Base-by-base conservation (phyloP, 768 basidiomycete genomes). In the Trametes villosa region DNA sequence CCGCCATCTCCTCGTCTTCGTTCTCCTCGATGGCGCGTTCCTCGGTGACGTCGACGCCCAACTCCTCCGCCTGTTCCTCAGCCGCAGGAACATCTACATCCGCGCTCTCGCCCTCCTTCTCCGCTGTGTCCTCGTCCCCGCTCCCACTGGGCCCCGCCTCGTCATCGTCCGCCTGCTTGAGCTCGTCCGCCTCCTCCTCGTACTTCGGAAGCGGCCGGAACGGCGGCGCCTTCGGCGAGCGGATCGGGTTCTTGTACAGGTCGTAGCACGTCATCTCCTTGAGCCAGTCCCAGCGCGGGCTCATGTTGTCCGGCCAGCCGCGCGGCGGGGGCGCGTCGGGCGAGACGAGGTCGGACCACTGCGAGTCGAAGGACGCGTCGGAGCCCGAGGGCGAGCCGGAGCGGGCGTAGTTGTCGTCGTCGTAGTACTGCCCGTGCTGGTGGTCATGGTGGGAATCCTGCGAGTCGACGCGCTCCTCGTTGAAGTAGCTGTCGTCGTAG, bases 201-300 rank as follows among this genome's bases (percentile, higher is more conserved):
- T 40, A 9, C 36, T 17, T 30, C 24, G 4, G 17, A 27, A 15
- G 18, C 40, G 24, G 6, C 9, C 42, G n/a, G 9, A n/a, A 9
- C 42, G 9, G 4, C 42, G 42, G 42, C 45, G 17, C 30, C 52
- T 24, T 70, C 72, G 42, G 62, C n/a, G n/a, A n/a, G 64, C 11
- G 70, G 71, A 9, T 68, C 73, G 12, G 74, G 75, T 27, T 74
- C 57, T 38, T 70, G 72, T 18, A 30, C 48, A n/a, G 8, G 11
- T 29, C 18, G n/a, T 22, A 53, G 22, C 11, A 5, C 51, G 22
- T 27, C 36, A 11, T 30, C 5, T 41, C 26, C 36, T 53, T 41
- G 9, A 40, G 36, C n/a, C 36, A 40, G n/a, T 24, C 18, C 22
- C 5, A 41, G 9, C 9, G 7, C 51, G 26, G 26, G 7, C n/a